Percentiles rank a stretch among this genome's conserved stretches.
phyloP scores from a whole-genome alignment of 164 flowering plant species.

The Nelumbo lutea region DNA sequence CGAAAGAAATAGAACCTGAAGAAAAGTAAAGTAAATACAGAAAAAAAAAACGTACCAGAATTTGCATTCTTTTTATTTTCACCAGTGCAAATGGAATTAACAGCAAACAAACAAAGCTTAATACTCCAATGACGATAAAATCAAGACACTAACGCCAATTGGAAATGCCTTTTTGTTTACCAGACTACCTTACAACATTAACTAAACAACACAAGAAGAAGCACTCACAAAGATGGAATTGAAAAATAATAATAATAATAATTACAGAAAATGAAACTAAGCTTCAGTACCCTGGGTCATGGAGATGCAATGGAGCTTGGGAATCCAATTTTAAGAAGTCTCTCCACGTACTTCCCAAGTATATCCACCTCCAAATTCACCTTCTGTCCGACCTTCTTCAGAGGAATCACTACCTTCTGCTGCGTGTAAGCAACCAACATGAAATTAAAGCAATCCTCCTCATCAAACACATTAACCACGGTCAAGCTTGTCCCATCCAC shows the following conservation, averaged over 20 bases:
- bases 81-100: too few species aligned
- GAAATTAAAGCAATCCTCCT: constrained; percentile 71
- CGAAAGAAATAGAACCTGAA: too few species aligned
- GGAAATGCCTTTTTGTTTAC: too few species aligned
- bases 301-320: constrained; percentile 23
- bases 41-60: too few species aligned
- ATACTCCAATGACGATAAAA: too few species aligned
- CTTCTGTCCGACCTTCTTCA: constrained; percentile 80
- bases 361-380: constrained; percentile 96
- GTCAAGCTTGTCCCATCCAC: constrained; percentile 97
- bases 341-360: constrained; percentile 90
- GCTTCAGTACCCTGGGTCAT: constrained; percentile 13
- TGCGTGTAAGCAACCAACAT: constrained; percentile 92
- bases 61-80: too few species aligned
- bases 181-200: too few species aligned
- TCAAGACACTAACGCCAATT: too few species aligned
- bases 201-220: neutral
- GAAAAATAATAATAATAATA: neutral
- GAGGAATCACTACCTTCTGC: constrained; percentile 77
- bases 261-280: neutral
- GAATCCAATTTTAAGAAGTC: constrained; percentile 63
- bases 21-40: too few species aligned
- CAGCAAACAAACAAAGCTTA: too few species aligned
- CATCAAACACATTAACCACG: constrained; percentile 79
- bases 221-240: neutral